These are phyloP conservation scores for Sugiyamaella smithiae DNA, from an alignment of 805 yeast genomes.

Conservation along the genomic window DNA sequence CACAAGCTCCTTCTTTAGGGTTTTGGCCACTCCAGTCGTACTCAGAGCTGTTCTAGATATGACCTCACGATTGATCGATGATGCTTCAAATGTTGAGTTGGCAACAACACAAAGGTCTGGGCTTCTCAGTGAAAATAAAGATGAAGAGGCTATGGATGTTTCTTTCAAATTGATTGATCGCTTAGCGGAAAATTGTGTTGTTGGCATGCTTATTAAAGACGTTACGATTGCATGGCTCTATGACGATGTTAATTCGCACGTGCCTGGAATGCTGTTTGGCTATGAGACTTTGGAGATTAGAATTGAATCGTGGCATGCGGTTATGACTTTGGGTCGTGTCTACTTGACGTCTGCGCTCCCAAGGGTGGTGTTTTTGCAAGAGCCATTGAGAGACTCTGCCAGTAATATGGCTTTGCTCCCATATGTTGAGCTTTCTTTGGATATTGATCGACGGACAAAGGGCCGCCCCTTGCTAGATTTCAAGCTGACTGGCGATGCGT, in stretches of 20 bases:
- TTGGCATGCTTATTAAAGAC: constrained; percentile 7
- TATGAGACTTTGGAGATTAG: constrained; percentile 70
- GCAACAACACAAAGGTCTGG: no score
- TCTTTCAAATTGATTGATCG: constrained; percentile 1
- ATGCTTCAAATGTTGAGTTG: not conserved
- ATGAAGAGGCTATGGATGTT: not conserved
- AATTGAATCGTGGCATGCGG: constrained; percentile 59
- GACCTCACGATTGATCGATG: not conserved
- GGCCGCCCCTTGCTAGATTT: constrained; percentile 18
- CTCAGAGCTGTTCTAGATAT: constrained; percentile 3
- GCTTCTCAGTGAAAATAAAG: no score
- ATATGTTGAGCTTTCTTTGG: constrained; percentile 12
- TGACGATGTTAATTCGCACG: constrained; percentile 31
- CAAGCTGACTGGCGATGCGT: constrained; percentile 28
- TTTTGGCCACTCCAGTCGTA: constrained; percentile 2
- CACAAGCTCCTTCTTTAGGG: not conserved
- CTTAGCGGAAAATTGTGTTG: constrained; percentile 1
- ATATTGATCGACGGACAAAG: not conserved
- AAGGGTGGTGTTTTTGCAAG: constrained; percentile 22
- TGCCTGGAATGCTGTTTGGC: constrained; percentile 77
- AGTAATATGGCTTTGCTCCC: constrained; percentile 31
- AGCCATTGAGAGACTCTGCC: constrained; percentile 10
- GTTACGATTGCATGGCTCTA: constrained; percentile 66
- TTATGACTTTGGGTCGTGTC: constrained; percentile 64
- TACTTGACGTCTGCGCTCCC: constrained; percentile 73